Evolutionary conservation across 202 grass and related monocot genomes (phyloP).

Genomic region (Setaria viridis): DNA sequence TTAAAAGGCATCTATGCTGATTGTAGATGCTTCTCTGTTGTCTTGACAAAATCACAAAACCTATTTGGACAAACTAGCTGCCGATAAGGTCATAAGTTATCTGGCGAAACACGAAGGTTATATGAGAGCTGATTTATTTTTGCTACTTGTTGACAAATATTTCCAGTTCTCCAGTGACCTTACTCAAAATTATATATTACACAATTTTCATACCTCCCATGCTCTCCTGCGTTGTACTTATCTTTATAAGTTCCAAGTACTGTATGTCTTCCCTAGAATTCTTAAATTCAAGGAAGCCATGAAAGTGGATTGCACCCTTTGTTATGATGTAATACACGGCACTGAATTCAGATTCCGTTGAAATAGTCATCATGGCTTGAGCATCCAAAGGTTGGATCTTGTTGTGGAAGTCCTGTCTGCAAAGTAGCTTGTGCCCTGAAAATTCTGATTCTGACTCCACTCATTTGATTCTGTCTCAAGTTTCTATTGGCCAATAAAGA

Average conservation of each 20-base stretch:
- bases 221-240: background rate
- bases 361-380: conserved; percentile 33
- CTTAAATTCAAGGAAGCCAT: background rate
- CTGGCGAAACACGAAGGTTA: background rate
- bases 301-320: background rate
- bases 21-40: background rate
- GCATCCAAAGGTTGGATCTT: conserved; percentile 25
- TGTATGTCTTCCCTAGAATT: background rate
- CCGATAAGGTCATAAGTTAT: background rate
- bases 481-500: conserved; percentile 20
- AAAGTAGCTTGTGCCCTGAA: conserved; percentile 29
- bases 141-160: background rate
- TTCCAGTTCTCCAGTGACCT: background rate
- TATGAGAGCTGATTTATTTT: background rate
- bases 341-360: conserved; percentile 3
- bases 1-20: background rate
- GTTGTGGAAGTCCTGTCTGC: conserved; percentile 6
- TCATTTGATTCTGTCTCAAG: conserved; percentile 41
- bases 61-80: background rate
- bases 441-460: conserved; percentile 57
- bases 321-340: conserved; percentile 11
- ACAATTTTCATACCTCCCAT: background rate
- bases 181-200: background rate
- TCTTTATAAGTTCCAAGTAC: background rate
- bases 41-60: background rate